Evolutionary conservation across 495 filamentous ascomycete genomes (phyloP), one percentile per base, ranked within the genome.

Genomic region (Tuber aestivum): DNA sequence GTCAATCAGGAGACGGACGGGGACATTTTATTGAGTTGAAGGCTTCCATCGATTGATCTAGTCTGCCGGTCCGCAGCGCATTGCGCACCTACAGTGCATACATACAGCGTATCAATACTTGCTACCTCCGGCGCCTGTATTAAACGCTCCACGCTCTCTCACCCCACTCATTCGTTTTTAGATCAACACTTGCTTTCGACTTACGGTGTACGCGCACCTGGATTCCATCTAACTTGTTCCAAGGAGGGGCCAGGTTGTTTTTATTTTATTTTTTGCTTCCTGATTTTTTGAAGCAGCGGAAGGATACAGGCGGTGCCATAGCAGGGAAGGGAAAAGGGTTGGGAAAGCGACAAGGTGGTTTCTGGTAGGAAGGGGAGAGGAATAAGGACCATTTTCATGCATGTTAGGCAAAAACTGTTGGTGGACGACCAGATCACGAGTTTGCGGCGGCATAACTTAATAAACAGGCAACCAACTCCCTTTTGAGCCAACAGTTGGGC

Each of bases 381-480:
- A 61, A 61, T 32, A 61, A 61, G 50, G 12, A 35, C 56, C 14
- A 27, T 65, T 65, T 65, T 65, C 56, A 65, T 65, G 56, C 56
- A 65, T 65, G 27, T 35, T 65, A 35, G 32, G 56, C 56, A 35
- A 35, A 65, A 35, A 20, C 27, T 65, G 27, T 65, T 65, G 56
- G 50, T 20, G 56, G 56, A 65, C 56, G 56, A 65, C 56, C 14
- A 35, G 56, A 65, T 65, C 56, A 65, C 56, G 27, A 65, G 56
- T 65, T 27, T 65, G 56, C 27, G 56, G 27, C 56, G 32, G 27
- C 56, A 65, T 65, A 65, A 65, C 56, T 65, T 65, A 35, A 65
- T 65, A 35, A 65, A 65, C 56, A 65, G 14, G 27, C 56, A 35
- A 35, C 56, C 56, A 35, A 65, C 56, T 65, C 56, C 27, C 32